These are phyloP conservation scores for Aspergillus pseudoglaucus DNA, from an alignment of 2,329 filamentous ascomycete species.

Conservation along the genomic window DNA sequence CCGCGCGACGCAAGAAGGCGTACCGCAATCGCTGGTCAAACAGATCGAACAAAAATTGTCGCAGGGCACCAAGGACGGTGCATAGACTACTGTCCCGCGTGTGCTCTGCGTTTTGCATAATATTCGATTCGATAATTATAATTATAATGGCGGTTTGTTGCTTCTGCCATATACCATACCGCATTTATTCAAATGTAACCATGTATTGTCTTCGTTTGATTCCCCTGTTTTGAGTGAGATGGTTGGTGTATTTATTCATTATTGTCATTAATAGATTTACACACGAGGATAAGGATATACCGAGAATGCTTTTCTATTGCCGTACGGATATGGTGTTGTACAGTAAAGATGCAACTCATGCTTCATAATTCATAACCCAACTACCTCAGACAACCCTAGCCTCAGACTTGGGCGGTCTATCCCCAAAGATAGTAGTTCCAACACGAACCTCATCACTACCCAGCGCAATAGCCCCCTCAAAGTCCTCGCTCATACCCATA, in stretches of 20 bases:
- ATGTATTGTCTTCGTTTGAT: not conserved
- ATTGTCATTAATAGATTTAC: not conserved
- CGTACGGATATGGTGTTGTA: no score
- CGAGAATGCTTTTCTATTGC: no score
- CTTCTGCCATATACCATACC: not conserved
- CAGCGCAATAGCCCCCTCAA: slow-evolving; percentile 74
- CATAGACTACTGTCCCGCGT: slow-evolving; percentile 1
- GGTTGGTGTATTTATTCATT: not conserved
- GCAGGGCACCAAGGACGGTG: slow-evolving; percentile 35
- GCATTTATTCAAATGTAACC: not conserved
- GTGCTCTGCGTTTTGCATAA: not conserved
- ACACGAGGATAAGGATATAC: no score
- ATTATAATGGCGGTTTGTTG: not conserved
- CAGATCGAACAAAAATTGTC: slow-evolving; percentile 80
- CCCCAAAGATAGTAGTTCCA: slow-evolving; percentile 89
- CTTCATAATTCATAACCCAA: not conserved
- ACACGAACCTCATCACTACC: slow-evolving; percentile 87
- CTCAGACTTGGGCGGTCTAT: slow-evolving; percentile 70
- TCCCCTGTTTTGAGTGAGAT: not conserved
- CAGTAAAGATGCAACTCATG: no score
- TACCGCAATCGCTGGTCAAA: slow-evolving; percentile 73
- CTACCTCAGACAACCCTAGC: slow-evolving; percentile 55
- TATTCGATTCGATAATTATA: not conserved
- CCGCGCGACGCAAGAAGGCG: slow-evolving; percentile 83
- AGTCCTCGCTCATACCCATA: slow-evolving; percentile 99